Evolutionary conservation across 2,329 filamentous ascomycete species (phyloP).

Genomic region (Pseudopyricularia cyperi): DNA sequence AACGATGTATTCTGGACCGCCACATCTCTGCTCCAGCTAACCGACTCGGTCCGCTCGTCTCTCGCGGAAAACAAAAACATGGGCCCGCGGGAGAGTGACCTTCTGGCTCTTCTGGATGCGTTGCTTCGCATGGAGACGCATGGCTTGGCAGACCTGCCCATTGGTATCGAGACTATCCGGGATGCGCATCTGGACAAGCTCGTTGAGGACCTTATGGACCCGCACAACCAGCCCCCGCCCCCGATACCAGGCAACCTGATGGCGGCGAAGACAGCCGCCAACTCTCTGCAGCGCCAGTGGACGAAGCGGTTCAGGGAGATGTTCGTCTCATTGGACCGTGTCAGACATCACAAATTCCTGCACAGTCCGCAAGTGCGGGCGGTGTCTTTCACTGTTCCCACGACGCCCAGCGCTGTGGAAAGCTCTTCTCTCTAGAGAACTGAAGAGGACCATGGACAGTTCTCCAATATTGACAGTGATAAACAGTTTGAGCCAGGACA

Average conservation of each 20-base stretch:
- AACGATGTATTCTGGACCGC: background rate
- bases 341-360: constrained; percentile 22
- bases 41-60: constrained; percentile 25
- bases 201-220: constrained; percentile 24
- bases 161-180: constrained; percentile 22
- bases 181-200: constrained; percentile 29
- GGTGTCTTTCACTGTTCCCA: constrained; percentile 22
- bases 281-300: constrained; percentile 28
- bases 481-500: constrained; percentile 31
- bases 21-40: constrained; percentile 21
- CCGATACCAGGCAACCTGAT: constrained; percentile 17
- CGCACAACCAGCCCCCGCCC: constrained; percentile 11
- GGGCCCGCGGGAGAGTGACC: constrained; percentile 18
- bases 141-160: constrained; percentile 16
- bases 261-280: constrained; percentile 21
- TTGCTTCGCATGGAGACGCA: constrained; percentile 23
- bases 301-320: constrained; percentile 26
- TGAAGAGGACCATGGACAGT: constrained; percentile 18
- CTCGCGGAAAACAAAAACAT: constrained; percentile 18
- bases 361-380: constrained; percentile 25
- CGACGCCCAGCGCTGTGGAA: constrained; percentile 10
- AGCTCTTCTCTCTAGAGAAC: background rate
- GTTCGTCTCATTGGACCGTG: constrained; percentile 31
- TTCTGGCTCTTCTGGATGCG: constrained; percentile 25
- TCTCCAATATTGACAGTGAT: constrained; percentile 27